Base-by-base conservation (phyloP, 2,329 filamentous ascomycete species). In the Rasamsonia emersonii region DNA sequence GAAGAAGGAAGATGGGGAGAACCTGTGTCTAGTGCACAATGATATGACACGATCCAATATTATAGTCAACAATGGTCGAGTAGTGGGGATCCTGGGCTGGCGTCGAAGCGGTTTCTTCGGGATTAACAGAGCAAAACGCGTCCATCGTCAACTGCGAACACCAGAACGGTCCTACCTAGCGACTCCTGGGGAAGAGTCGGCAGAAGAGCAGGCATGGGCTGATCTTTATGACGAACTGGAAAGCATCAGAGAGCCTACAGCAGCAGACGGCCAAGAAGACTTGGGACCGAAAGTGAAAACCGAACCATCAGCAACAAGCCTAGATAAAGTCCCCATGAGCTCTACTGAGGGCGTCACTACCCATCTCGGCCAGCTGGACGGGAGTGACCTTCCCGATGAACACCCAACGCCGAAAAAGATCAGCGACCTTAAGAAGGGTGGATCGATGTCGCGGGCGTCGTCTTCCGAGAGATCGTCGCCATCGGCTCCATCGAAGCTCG, bases 21-120 rank as follows among this genome's bases (percentile, higher is more conserved):
- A 48, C 4, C 25, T 61, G 3, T 44, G 30, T 18, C 39, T 62
- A 4, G 49, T 51, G 6, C 59, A 63, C 41, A 62, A 62, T 32
- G 45, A 59, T 29, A 43, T 63, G 44, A 35, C 46, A 9, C 50
- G 45, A 13, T 49, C 52, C 5, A 62, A 62, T 38, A 51, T 62
- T 5, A 50, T 62, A 20, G 50, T 62, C 17, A 49, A 57, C 11
- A 41, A 57, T 29, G 53, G 49, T 37, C 50, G 44, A 24, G 48
- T 62, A 15, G 54, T 62, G 28, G 59, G 58, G 13, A 44, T 62
- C 16, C 39, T 48, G 26, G 56, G 54, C n/a, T 63, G 59, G 59
- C 46, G 51, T 33, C 46, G 57, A 33, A 51, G 57, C 27, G 59
- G 59, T 24, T 61, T 53, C 33, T 63, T 63, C 41, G 57, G 58